Conservation (phyloP, 768 basidiomycete species). For the Dendrothele bispora region DNA sequence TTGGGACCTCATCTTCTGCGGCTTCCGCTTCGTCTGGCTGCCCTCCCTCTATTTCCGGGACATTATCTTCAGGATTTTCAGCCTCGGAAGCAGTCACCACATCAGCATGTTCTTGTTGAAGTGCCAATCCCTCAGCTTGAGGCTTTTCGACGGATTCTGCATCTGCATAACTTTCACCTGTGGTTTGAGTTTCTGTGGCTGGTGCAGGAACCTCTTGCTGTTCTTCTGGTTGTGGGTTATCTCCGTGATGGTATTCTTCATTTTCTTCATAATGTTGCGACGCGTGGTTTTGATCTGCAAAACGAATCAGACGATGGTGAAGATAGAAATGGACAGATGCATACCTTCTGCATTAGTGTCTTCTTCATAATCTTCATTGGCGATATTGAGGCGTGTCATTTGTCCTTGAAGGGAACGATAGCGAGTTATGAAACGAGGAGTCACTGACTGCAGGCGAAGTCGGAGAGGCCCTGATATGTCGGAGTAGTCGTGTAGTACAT, state of each 20-base stretch:
- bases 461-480: conserved; percentile 63
- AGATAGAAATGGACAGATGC: neutral
- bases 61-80: too few relatives aligned
- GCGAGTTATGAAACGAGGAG: conserved; percentile 65
- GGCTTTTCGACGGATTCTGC: too few relatives aligned
- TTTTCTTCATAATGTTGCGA: neutral
- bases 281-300: conserved; percentile 8
- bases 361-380: conserved; percentile 6
- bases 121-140: too few relatives aligned
- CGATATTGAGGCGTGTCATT: conserved; percentile 30
- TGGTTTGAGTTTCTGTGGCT: too few relatives aligned
- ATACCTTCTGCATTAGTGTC: neutral
- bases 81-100: too few relatives aligned
- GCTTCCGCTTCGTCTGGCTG: too few relatives aligned
- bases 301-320: neutral
- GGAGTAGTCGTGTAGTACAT: conserved; percentile 66
- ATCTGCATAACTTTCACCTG: too few relatives aligned
- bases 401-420: conserved; percentile 66
- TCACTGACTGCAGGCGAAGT: conserved; percentile 45
- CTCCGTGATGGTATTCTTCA: neutral
- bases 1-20: too few relatives aligned
- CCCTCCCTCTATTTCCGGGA: too few relatives aligned
- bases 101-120: too few relatives aligned
- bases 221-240: too few relatives aligned
- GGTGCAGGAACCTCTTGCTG: too few relatives aligned